These are phyloP conservation scores for Astrothelium subdiscretum DNA, from an alignment of 495 filamentous ascomycete species.

Conservation along the genomic window DNA sequence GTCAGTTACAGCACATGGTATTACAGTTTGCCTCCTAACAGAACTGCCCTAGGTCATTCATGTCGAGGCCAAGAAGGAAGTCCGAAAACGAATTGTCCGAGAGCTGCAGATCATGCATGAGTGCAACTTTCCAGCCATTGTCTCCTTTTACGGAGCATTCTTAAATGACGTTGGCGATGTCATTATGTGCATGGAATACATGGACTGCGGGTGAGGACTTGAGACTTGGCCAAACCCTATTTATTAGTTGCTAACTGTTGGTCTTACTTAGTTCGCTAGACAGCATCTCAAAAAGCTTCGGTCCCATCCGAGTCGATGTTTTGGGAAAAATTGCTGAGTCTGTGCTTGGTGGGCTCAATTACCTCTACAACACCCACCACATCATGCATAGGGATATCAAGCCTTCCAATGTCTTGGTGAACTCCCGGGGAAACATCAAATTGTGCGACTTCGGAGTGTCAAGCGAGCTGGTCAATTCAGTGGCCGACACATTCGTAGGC, in stretches of 20 bases:
- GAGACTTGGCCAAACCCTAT: background rate
- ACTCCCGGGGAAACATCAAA: conserved; percentile 88
- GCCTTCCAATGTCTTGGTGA: conserved; percentile 91
- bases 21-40: background rate
- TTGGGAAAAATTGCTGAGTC: conserved; percentile 98
- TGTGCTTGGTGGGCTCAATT: conserved; percentile 84
- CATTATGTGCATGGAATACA: conserved; percentile 99
- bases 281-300: conserved; percentile 84
- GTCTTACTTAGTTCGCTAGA: conserved; percentile 64
- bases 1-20: conserved; percentile 35
- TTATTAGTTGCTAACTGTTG: background rate
- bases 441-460: conserved; percentile 97
- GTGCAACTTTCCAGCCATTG: conserved; percentile 91
- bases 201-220: conserved; percentile 80
- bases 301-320: conserved; percentile 93
- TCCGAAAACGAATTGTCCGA: conserved; percentile 88
- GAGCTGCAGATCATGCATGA: conserved; percentile 97
- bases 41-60: conserved; percentile 66
- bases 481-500: conserved; percentile 95
- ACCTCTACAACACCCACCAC: conserved; percentile 84
- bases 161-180: conserved; percentile 92
- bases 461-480: conserved; percentile 89
- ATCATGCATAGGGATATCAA: conserved; percentile 99
- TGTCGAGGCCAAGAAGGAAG: conserved; percentile 92
- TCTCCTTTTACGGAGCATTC: conserved; percentile 95